Evolutionary conservation across 2,329 filamentous ascomycete species (phyloP).

Genomic region (Ophiognomonia clavigignenti-juglandacearum): DNA sequence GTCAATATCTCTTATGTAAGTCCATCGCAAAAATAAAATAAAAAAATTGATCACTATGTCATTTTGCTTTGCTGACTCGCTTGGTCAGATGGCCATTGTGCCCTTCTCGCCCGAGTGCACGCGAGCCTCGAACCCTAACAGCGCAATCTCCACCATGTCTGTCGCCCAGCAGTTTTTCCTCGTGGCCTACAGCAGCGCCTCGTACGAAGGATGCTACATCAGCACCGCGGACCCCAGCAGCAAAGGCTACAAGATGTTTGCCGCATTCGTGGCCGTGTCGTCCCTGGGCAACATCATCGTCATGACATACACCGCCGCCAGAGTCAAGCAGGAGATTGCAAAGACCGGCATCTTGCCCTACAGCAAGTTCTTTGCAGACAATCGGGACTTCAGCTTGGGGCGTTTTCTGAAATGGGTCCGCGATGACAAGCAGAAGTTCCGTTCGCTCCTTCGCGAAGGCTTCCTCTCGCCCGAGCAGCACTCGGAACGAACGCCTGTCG

Average conservation of each 20-base stretch:
- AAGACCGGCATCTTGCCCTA: conserved; percentile 3
- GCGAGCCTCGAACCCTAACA: conserved; percentile 25
- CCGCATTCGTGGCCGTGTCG: conserved; percentile 47
- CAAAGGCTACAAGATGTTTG: conserved; percentile 32
- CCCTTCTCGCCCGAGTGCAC: background rate
- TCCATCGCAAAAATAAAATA: conserved; percentile 19
- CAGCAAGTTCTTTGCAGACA: conserved; percentile 36
- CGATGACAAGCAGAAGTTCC: conserved; percentile 25
- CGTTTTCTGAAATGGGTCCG: conserved; percentile 26
- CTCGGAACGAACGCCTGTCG: conserved; percentile 31
- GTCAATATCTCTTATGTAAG: conserved; percentile 33
- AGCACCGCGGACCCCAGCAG: conserved; percentile 18
- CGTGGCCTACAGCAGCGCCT: conserved; percentile 31
- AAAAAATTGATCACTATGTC: too few relatives aligned
- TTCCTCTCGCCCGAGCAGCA: conserved; percentile 31
- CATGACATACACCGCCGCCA: conserved; percentile 24
- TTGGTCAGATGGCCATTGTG: background rate
- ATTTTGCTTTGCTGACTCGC: background rate
- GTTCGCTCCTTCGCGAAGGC: conserved; percentile 20
- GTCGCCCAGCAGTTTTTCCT: conserved; percentile 22
- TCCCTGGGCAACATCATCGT: conserved; percentile 53
- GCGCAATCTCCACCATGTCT: conserved; percentile 36
- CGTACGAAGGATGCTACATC: conserved; percentile 26
- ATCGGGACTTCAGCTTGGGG: conserved; percentile 29
- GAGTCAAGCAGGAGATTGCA: conserved; percentile 12